These are phyloP conservation scores for Papiliotrema nemorosa DNA, from an alignment of 1,284 basidiomycete genomes.

Conservation along the genomic window DNA sequence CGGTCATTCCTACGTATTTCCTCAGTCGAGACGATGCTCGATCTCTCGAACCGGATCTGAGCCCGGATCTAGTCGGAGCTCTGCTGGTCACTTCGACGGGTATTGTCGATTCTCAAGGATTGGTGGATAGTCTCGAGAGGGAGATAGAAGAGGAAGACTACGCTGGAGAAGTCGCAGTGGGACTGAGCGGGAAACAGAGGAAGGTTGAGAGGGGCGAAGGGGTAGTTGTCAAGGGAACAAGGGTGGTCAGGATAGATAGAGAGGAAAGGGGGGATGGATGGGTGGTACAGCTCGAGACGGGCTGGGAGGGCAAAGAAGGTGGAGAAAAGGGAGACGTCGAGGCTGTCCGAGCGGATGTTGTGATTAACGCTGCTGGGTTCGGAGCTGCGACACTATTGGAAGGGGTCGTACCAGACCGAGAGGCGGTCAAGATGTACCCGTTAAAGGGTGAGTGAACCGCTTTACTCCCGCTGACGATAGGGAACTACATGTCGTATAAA, in stretches of 20 bases:
- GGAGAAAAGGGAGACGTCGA: slow-evolving; percentile 53
- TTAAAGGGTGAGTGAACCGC: slow-evolving; percentile 55
- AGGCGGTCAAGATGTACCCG: slow-evolving; percentile 66
- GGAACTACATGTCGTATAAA: slow-evolving; percentile 81
- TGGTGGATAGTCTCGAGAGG: slow-evolving; percentile 73
- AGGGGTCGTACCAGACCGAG: slow-evolving; percentile 58
- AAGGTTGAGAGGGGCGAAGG: slow-evolving; percentile 50
- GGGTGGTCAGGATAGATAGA: slow-evolving; percentile 81
- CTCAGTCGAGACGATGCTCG: slow-evolving; percentile 69
- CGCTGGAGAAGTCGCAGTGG: slow-evolving; percentile 48
- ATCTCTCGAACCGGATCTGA: slow-evolving; percentile 76
- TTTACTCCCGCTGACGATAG: slow-evolving; percentile 23
- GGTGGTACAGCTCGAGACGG: slow-evolving; percentile 63
- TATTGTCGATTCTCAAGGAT: slow-evolving; percentile 80
- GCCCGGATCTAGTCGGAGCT: slow-evolving; percentile 64
- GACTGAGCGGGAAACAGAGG: neutral
- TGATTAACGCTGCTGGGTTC: slow-evolving; percentile 87
- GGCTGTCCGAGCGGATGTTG: slow-evolving; percentile 71
- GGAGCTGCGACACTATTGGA: slow-evolving; percentile 70
- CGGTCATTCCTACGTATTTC: slow-evolving; percentile 63
- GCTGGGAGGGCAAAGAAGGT: slow-evolving; percentile 55
- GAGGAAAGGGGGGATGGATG: slow-evolving; percentile 49
- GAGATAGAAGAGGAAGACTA: slow-evolving; percentile 58
- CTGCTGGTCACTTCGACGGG: slow-evolving; percentile 84
- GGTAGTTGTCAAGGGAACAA: slow-evolving; percentile 74